These are phyloP conservation scores for Boletus tomentosulus DNA, from an alignment of 768 basidiomycete genomes.

Conservation along the genomic window DNA sequence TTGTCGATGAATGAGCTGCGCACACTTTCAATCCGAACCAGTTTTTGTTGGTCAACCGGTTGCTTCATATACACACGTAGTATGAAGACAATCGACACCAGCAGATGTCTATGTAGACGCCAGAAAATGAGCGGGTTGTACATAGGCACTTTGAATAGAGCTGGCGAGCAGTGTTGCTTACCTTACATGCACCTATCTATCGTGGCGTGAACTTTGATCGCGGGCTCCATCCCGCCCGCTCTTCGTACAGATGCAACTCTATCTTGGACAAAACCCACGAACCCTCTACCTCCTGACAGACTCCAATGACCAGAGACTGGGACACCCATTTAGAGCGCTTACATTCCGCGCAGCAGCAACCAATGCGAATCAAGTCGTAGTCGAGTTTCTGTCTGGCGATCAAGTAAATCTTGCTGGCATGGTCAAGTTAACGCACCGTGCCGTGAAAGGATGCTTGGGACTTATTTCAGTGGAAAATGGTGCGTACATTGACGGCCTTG, in stretches of 20 bases:
- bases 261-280: conserved; percentile 64
- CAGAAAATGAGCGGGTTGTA: neutral
- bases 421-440: conserved; percentile 63
- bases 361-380: conserved; percentile 62
- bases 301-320: conserved; percentile 59
- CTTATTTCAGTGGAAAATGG: conserved; percentile 71
- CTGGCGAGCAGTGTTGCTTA: too few relatives aligned
- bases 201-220: neutral
- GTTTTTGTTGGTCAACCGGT: neutral
- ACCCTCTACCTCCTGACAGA: conserved; percentile 70
- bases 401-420: conserved; percentile 65
- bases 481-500: conserved; percentile 27
- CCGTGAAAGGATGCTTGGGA: conserved; percentile 82
- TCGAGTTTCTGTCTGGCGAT: conserved; percentile 76
- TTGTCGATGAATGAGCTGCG: conserved; percentile 12
- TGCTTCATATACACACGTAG: neutral
- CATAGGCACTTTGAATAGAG: neutral
- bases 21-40: neutral
- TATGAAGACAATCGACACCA: neutral
- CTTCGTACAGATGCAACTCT: conserved; percentile 59
- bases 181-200: too few relatives aligned
- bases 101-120: neutral
- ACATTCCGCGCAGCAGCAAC: conserved; percentile 64
- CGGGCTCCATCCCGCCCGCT: neutral
- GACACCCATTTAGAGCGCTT: conserved; percentile 58